Conservation (phyloP, 805 yeast species). For the Myxozyma sirexii region DNA sequence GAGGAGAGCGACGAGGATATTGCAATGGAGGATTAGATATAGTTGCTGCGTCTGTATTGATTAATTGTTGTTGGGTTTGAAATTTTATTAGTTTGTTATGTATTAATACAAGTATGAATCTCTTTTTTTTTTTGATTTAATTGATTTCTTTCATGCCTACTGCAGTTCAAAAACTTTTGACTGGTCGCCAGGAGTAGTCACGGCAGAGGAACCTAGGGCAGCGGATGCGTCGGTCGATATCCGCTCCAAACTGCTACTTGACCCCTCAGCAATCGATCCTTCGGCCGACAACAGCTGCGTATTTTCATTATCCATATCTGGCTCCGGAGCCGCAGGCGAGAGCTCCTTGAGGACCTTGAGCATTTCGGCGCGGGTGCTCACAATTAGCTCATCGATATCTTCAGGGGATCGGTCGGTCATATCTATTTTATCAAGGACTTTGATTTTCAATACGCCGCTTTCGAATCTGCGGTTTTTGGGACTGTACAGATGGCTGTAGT, state of each 20-base stretch:
- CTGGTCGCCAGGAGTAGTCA: conserved; percentile 1
- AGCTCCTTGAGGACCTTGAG: conserved; percentile 31
- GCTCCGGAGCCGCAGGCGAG: conserved; percentile 16
- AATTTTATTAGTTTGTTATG: background rate
- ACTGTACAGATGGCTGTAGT: conserved; percentile 74
- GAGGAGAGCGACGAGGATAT: conserved; percentile 21
- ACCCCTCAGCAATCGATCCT: background rate
- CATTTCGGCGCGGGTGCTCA: conserved; percentile 64
- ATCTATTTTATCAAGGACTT: conserved; percentile 75
- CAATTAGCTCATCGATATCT: conserved; percentile 65
- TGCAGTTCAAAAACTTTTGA: conserved; percentile 10
- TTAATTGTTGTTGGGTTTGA: background rate
- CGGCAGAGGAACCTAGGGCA: background rate
- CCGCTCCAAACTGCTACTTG: background rate
- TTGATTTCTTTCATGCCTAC: background rate
- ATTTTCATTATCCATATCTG: background rate
- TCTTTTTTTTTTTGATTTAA: background rate
- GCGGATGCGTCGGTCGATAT: conserved; percentile 9
- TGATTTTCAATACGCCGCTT: conserved; percentile 64
- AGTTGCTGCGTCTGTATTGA: no score
- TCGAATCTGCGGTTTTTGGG: conserved; percentile 65
- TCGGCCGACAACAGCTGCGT: background rate
- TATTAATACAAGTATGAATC: background rate
- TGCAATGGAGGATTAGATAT: conserved; percentile 7
- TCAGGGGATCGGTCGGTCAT: conserved; percentile 72